A percentile compares a stretch with the other conserved stretches of the same genome.
Conservation (phyloP, 176 grass and related monocot genomes). For the Urochloa ruziziensis region DNA sequence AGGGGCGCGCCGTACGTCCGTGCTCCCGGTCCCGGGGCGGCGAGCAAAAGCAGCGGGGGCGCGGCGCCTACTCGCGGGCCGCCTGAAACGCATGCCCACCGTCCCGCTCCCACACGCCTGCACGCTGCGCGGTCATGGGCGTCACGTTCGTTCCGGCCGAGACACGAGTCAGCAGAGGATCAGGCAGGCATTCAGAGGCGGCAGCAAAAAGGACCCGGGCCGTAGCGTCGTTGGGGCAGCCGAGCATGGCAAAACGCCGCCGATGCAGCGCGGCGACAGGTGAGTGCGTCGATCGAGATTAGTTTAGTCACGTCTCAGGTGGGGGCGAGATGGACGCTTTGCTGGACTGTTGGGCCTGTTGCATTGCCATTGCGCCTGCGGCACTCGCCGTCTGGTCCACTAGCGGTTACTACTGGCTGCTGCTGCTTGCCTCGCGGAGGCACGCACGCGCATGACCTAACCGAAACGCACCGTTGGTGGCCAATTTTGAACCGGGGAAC, state of each 20-base stretch:
- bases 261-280: neutral
- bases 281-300: too few relatives aligned
- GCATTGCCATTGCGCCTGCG: neutral
- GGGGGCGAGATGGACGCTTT: neutral
- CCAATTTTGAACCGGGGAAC: neutral
- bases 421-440: too few relatives aligned
- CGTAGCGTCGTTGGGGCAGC: neutral
- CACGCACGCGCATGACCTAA: neutral
- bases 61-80: too few relatives aligned
- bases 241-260: neutral
- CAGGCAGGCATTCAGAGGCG: neutral
- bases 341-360: neutral
- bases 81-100: neutral
- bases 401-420: neutral
- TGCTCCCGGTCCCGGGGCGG: conserved; percentile 2
- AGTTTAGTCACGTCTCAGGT: neutral
- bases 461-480: neutral
- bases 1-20: conserved; percentile 4
- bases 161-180: neutral
- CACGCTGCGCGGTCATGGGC: conserved; percentile 1
- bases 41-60: neutral
- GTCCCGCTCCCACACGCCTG: neutral
- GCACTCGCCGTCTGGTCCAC: neutral
- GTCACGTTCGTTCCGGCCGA: neutral
- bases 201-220: neutral